Conservation (phyloP, 2,329 filamentous ascomycete species). For the Alternaria ethzedia region DNA sequence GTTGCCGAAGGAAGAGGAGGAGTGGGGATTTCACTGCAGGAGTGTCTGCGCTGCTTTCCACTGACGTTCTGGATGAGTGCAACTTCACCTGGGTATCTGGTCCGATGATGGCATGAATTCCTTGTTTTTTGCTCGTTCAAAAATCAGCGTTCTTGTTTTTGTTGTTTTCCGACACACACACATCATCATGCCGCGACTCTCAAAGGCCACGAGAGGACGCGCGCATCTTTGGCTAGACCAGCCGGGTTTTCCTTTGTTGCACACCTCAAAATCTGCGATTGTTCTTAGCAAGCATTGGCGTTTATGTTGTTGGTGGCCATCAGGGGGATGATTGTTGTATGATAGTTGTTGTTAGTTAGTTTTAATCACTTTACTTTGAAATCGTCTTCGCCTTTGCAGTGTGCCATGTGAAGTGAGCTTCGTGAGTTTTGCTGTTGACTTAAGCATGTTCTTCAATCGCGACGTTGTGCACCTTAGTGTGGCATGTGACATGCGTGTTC, state of each 20-base stretch:
- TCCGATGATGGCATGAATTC: slow-evolving; percentile 8
- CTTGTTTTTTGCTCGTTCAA: background rate
- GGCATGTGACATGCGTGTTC: too few species aligned
- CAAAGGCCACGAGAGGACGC: slow-evolving; percentile 7
- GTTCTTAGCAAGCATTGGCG: slow-evolving; percentile 12
- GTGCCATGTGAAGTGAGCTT: too few species aligned
- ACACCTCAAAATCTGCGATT: slow-evolving; percentile 2
- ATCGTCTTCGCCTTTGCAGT: too few species aligned
- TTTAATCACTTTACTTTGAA: too few species aligned
- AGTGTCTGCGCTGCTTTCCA: too few species aligned
- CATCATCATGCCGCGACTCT: slow-evolving; percentile 13
- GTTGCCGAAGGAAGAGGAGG: background rate
- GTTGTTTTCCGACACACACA: slow-evolving; percentile 1
- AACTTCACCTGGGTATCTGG: background rate
- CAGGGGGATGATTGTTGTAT: slow-evolving; percentile 1
- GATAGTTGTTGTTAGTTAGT: background rate
- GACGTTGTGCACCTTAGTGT: too few species aligned
- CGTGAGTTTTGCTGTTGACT: too few species aligned
- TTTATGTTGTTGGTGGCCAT: slow-evolving; percentile 1
- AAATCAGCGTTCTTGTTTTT: slow-evolving; percentile 9
- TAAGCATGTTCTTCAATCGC: too few species aligned
- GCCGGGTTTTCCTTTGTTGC: slow-evolving; percentile 29
- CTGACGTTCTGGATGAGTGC: background rate
- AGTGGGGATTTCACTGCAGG: background rate
- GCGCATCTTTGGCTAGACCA: slow-evolving; percentile 28